These are phyloP conservation scores for Copromyces sp. DNA, from an alignment of 495 filamentous ascomycete genomes.

Conservation along the genomic window DNA sequence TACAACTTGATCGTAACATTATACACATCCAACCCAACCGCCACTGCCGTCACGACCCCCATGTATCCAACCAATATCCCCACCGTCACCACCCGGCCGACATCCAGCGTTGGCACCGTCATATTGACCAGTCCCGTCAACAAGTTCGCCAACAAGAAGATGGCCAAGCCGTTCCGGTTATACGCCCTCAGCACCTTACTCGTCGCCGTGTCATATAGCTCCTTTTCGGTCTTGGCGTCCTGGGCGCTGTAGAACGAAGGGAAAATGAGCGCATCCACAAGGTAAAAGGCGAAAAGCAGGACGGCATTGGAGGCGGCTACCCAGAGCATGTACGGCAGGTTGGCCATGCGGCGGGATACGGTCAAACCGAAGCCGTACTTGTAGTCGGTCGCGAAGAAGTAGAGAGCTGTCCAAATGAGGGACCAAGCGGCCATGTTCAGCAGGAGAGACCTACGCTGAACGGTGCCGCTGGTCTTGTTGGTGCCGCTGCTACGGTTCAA, in stretches of 20 bases:
- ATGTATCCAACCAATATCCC: conserved; percentile 64
- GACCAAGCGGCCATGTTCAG: conserved; percentile 50
- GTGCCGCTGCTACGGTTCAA: conserved; percentile 27
- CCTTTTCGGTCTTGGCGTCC: conserved; percentile 41
- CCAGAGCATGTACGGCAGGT: conserved; percentile 91
- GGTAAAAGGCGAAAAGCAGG: conserved; percentile 67
- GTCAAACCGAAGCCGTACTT: conserved; percentile 57
- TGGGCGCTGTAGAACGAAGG: conserved; percentile 52
- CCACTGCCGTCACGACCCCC: conserved; percentile 51
- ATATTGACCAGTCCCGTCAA: conserved; percentile 85
- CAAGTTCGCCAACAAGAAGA: conserved; percentile 85
- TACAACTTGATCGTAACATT: conserved; percentile 71
- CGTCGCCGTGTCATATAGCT: conserved; percentile 54
- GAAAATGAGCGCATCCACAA: conserved; percentile 68
- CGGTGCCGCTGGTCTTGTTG: conserved; percentile 20
- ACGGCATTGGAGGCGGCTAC: conserved; percentile 75
- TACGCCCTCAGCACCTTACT: conserved; percentile 70
- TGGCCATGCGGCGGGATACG: conserved; percentile 83
- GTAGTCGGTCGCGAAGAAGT: conserved; percentile 54
- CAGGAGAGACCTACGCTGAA: conserved; percentile 43
- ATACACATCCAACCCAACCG: conserved; percentile 58
- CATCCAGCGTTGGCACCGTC: conserved; percentile 67
- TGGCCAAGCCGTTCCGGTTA: conserved; percentile 76
- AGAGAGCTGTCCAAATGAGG: conserved; percentile 56
- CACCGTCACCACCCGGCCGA: conserved; percentile 53